Base-by-base conservation (phyloP, 768 basidiomycete genomes). In the Tricholoma bakamatsutake region DNA sequence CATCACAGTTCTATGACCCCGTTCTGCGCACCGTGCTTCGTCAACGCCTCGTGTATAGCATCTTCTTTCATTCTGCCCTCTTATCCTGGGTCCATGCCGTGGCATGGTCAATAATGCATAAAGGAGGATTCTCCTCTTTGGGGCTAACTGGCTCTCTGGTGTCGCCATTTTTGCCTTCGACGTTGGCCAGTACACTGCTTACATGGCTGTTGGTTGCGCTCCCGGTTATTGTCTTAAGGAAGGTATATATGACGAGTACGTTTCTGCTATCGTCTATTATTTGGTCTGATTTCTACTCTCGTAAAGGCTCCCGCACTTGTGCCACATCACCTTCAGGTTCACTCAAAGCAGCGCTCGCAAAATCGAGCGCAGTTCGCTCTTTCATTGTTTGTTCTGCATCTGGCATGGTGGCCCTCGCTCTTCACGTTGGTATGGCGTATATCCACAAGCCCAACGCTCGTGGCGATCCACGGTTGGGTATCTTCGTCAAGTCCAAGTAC, bases 401-500 rank as follows among this genome's bases (percentile, higher is more conserved):
- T 33, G 74, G 83, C 0, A 49, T 79, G 0, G 55, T 67, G 1
- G 67, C 82, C 9, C 65, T 82, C 0, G 55, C 64, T 0, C 56
- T 85, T 6, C 77, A 87, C 59, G 64, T 76, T 2, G 9, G 69
- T 8, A 67, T 79, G 53, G 67, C 73, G 0, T 67, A 72, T 42
- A 58, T 69, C 2, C 62, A 71, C 49, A 75, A 76, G 55, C 52
- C 64, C 17, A 53, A 61, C 3, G 21, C 57, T 5, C 64, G 64
- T 13, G 68, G 68, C 1, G 77, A 81, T 57, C 65, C 76, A 13
- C 73, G 69, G 39, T 65, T 90, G 5, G 67, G 71, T 0, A 17
- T 88, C 0, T 89, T 90, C 54, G 81, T 87, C 13, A 84, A 82
- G 58, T 89, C 87, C 31, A 84, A 73, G 88, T 87, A 55, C 35